Percentiles rank a stretch among this genome's conserved stretches.
Evolutionary conservation across 495 filamentous ascomycete species (phyloP).

Genomic region (Aspergillus heteromorphus): DNA sequence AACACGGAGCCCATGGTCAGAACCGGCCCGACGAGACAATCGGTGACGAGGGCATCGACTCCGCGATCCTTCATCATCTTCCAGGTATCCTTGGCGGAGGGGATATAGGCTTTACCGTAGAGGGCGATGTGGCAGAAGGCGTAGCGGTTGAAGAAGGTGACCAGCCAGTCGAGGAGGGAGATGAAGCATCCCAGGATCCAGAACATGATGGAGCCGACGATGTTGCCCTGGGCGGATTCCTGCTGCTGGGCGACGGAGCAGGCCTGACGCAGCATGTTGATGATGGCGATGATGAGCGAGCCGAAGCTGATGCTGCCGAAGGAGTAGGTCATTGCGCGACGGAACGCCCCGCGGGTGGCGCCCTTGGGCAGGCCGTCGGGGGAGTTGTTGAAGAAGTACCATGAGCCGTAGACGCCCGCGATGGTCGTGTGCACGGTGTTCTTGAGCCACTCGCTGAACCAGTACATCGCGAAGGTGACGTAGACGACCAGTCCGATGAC

Average conservation of each 20-base stretch:
- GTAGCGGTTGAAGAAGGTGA: constrained; percentile 67
- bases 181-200: constrained; percentile 74
- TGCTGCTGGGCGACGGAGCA: constrained; percentile 66
- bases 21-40: constrained; percentile 86
- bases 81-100: constrained; percentile 84
- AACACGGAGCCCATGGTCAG: constrained; percentile 82
- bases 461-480: constrained; percentile 84
- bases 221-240: constrained; percentile 61
- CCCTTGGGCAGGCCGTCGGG: constrained; percentile 59
- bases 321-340: constrained; percentile 76
- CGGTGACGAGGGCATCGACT: constrained; percentile 82
- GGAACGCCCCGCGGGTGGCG: constrained; percentile 68
- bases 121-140: constrained; percentile 89
- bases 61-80: constrained; percentile 86
- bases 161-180: constrained; percentile 74
- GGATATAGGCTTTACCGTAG: constrained; percentile 82
- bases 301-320: constrained; percentile 89
- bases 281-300: constrained; percentile 78
- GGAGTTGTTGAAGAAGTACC: constrained; percentile 77
- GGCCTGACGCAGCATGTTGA: constrained; percentile 74
- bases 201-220: constrained; percentile 59
- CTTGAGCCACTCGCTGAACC: constrained; percentile 88
- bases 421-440: constrained; percentile 87
- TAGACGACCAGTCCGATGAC: constrained; percentile 83
- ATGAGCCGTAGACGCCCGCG: constrained; percentile 82